A percentile compares a stretch with the other conserved stretches of the same genome.
Evolutionary conservation across 257 asterid genomes (phyloP).

Genomic region (Scutellaria galericulata): DNA sequence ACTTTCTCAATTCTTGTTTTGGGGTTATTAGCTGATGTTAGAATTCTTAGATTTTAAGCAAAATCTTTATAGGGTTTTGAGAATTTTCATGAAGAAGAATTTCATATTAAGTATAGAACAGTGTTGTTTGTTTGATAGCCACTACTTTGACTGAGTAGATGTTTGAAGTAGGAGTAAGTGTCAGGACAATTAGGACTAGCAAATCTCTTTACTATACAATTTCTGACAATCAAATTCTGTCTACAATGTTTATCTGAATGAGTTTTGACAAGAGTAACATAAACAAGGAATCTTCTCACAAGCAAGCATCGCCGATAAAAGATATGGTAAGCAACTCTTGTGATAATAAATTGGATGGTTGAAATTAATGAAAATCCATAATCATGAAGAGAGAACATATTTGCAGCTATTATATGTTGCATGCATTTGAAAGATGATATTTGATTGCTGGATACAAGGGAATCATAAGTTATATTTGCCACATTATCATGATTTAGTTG

Average conservation of each 20-base stretch:
- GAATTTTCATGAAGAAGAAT: background rate
- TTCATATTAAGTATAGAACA: background rate
- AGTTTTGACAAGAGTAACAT: background rate
- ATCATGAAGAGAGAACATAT: background rate
- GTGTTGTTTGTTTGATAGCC: background rate
- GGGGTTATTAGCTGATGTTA: background rate
- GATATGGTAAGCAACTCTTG: background rate
- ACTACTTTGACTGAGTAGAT: background rate
- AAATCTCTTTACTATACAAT: background rate
- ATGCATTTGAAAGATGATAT: conserved; percentile 5
- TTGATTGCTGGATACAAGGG: background rate
- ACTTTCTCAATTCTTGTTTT: background rate
- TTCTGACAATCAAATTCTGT: background rate
- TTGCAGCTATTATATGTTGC: conserved; percentile 2
- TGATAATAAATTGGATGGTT: background rate
- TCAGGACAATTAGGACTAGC: background rate
- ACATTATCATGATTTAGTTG: background rate
- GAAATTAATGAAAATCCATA: conserved; percentile 2
- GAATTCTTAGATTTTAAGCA: background rate
- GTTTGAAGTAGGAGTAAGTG: background rate
- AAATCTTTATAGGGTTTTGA: background rate
- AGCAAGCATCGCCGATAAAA: background rate
- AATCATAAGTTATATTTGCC: background rate
- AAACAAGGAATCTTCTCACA: background rate
- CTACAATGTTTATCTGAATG: background rate